phyloP scores from a whole-genome alignment of 108 stramenopile species.

The Craspedostauros australis region DNA sequence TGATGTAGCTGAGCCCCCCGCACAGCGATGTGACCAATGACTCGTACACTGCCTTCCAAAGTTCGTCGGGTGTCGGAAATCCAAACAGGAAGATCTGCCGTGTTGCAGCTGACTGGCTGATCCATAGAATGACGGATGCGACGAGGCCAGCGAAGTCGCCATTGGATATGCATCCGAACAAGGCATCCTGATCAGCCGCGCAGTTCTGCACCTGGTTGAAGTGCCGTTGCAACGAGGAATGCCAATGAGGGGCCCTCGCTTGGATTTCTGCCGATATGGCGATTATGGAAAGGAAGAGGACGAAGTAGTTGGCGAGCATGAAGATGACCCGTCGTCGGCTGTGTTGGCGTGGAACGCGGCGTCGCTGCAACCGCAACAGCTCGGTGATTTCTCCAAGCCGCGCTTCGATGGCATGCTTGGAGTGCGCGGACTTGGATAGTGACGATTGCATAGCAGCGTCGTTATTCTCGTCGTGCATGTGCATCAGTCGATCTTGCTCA shows the following conservation, averaged over 20 bases:
- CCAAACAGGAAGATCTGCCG: conserved; percentile 81
- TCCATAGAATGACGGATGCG: conserved; percentile 69
- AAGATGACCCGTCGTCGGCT: conserved; percentile 79
- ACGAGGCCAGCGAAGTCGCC: conserved; percentile 79
- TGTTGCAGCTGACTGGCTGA: conserved; percentile 63
- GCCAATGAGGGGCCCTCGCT: conserved; percentile 67
- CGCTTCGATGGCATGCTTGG: conserved; percentile 37
- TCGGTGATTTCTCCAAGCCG: conserved; percentile 41
- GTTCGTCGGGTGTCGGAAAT: conserved; percentile 68
- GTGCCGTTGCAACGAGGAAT: conserved; percentile 53
- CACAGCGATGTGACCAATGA: conserved; percentile 69
- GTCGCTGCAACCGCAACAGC: conserved; percentile 10
- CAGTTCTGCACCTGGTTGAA: conserved; percentile 77
- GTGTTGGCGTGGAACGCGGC: conserved; percentile 8
- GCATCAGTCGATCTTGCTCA: neutral
- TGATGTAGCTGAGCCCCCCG: conserved; percentile 77
- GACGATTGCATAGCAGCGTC: conserved; percentile 14
- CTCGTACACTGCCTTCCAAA: conserved; percentile 85
- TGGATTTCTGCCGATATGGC: conserved; percentile 83
- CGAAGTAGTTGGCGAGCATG: conserved; percentile 69
- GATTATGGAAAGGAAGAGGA: conserved; percentile 72
- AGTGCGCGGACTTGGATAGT: conserved; percentile 25
- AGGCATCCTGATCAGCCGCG: conserved; percentile 66
- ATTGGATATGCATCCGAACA: conserved; percentile 66
- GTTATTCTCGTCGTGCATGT: conserved; percentile 1